Percentiles rank a stretch among this genome's conserved stretches.
Conservation (phyloP, 139 green algal genomes). For the Pseudopediastrum boryanum region DNA sequence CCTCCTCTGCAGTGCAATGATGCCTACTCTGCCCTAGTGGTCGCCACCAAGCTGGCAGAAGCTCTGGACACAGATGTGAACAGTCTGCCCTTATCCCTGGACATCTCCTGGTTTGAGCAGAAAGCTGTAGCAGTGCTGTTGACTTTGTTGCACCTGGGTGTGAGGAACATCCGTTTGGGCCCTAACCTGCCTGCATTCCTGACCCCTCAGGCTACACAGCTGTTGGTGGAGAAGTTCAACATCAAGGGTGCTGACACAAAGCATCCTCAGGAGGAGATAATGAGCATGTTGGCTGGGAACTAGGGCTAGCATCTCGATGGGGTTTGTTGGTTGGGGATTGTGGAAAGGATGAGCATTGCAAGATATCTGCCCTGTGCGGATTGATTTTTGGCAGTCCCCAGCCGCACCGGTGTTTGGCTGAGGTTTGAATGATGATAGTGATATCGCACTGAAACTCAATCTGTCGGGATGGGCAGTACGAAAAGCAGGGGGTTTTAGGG, state of each 20-base stretch:
- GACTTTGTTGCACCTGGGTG: slow-evolving; percentile 78
- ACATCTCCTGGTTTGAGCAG: slow-evolving; percentile 82
- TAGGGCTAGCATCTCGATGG: too few species aligned
- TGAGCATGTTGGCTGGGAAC: slow-evolving; percentile 61
- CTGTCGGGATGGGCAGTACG: too few species aligned
- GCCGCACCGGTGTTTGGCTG: too few species aligned
- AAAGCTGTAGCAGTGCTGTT: slow-evolving; percentile 82
- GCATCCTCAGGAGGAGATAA: slow-evolving; percentile 61
- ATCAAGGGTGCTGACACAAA: slow-evolving; percentile 64
- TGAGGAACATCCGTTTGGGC: slow-evolving; percentile 78
- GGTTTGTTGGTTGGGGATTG: too few species aligned
- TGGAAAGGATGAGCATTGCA: too few species aligned
- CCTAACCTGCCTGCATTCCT: slow-evolving; percentile 77
- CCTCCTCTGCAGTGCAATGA: slow-evolving; percentile 53
- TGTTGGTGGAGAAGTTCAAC: slow-evolving; percentile 73
- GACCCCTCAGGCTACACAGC: slow-evolving; percentile 54
- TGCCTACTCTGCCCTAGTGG: slow-evolving; percentile 58
- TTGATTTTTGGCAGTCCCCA: too few species aligned
- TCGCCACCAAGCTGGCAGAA: slow-evolving; percentile 60
- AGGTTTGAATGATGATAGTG: too few species aligned
- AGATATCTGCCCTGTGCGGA: too few species aligned
- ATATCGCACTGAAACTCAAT: too few species aligned
- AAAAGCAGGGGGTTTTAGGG: too few species aligned
- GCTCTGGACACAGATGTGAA: slow-evolving; percentile 69
- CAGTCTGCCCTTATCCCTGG: slow-evolving; percentile 58